Percentiles rank a stretch among this genome's conserved stretches.
Conservation (phyloP, 75 land plant genomes). For the Gnetum montanum region DNA sequence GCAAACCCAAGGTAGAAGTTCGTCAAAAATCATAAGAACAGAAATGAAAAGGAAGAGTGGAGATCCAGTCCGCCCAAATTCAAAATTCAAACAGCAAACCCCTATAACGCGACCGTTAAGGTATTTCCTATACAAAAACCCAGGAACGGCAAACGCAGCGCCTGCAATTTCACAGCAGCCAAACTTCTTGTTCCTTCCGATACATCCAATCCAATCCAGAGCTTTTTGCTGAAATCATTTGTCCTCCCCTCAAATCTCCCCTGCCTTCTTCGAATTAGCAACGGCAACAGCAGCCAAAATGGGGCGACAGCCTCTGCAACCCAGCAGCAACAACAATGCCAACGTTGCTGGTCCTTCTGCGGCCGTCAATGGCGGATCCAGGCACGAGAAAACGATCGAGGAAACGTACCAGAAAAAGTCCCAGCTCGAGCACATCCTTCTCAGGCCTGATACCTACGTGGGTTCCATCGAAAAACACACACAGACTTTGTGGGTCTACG, state of each 20-base stretch:
- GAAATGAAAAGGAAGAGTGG: too few relatives aligned
- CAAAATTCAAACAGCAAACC: neutral
- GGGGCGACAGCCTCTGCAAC: constrained; percentile 39
- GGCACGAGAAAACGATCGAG: constrained; percentile 96
- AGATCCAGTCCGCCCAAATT: neutral
- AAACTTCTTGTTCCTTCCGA: neutral
- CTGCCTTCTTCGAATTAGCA: neutral
- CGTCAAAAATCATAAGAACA: too few relatives aligned
- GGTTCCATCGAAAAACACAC: constrained; percentile 95
- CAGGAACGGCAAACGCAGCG: neutral
- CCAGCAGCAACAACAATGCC: constrained; percentile 49
- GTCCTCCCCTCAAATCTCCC: neutral
- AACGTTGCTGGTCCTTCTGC: constrained; percentile 1
- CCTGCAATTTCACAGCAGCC: neutral
- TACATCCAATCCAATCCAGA: neutral
- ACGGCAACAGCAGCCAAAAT: neutral
- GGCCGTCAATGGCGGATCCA: constrained; percentile 5
- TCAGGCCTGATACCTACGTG: constrained; percentile 94
- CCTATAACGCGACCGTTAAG: too few relatives aligned
- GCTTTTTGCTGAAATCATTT: too few relatives aligned
- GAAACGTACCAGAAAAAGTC: constrained; percentile 96
- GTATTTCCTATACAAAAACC: too few relatives aligned
- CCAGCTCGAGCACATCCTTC: constrained; percentile 95
- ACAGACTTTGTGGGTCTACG: constrained; percentile 85
- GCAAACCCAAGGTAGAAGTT: too few relatives aligned